phyloP scores from a whole-genome alignment of 495 filamentous ascomycete genomes.

The Penicillium waksmanii region DNA sequence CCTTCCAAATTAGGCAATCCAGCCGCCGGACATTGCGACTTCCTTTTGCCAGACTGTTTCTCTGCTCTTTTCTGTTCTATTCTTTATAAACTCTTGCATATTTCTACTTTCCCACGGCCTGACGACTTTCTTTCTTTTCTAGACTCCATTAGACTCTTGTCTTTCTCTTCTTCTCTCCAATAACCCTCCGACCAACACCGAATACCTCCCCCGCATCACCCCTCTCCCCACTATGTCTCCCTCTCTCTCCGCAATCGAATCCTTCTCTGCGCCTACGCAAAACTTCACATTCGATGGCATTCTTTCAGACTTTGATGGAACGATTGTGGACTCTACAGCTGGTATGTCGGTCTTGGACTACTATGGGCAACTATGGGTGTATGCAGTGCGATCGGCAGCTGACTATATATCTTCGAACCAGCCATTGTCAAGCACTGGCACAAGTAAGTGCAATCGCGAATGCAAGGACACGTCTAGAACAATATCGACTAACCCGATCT shows the following conservation, averaged over 20 bases:
- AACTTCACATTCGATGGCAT: slow-evolving; percentile 71
- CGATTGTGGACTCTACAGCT: slow-evolving; percentile 51
- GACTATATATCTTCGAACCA: slow-evolving; percentile 29
- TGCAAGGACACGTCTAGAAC: not conserved
- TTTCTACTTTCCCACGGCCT: not conserved
- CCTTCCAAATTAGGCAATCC: slow-evolving; percentile 17
- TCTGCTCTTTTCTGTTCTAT: slow-evolving; percentile 16
- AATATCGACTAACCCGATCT: not conserved
- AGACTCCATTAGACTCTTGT: not conserved
- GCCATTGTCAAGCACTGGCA: slow-evolving; percentile 95
- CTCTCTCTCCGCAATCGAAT: slow-evolving; percentile 31
- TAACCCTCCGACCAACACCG: not conserved
- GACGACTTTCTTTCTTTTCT: not conserved
- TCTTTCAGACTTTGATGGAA: slow-evolving; percentile 90
- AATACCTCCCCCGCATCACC: slow-evolving; percentile 18
- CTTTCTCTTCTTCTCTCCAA: slow-evolving; percentile 5
- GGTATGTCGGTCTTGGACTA: slow-evolving; percentile 25
- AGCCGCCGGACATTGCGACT: slow-evolving; percentile 9
- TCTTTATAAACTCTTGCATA: slow-evolving; percentile 12
- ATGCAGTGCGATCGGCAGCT: slow-evolving; percentile 9
- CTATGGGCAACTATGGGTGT: not conserved
- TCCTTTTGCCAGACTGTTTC: not conserved
- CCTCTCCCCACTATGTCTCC: slow-evolving; percentile 40
- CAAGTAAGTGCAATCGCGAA: slow-evolving; percentile 53
- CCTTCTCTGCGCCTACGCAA: slow-evolving; percentile 64